A percentile compares a stretch with the other conserved stretches of the same genome.
Conservation (phyloP, 192 early-diverging fungal genomes). For the Umbelopsis vinacea region DNA sequence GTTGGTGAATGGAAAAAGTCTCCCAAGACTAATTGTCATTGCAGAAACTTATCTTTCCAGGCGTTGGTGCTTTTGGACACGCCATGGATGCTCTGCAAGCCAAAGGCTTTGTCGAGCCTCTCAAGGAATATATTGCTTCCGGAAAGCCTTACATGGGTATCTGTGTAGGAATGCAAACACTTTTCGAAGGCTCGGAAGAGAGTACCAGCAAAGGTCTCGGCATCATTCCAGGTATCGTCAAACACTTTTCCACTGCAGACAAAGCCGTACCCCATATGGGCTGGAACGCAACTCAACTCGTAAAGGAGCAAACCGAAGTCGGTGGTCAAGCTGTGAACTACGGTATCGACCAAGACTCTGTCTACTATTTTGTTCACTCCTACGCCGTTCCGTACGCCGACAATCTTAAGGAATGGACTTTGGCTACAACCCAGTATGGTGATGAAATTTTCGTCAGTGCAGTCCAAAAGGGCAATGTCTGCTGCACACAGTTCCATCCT, state of each 20-base stretch:
- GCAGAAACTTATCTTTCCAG: constrained; percentile 97
- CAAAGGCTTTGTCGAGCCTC: constrained; percentile 80
- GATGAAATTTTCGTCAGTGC: constrained; percentile 85
- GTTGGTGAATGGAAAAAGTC: background rate
- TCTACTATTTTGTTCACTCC: constrained; percentile 99
- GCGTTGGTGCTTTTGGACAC: constrained; percentile 96
- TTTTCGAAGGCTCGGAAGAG: constrained; percentile 94
- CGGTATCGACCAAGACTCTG: constrained; percentile 51
- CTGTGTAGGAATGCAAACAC: constrained; percentile 96
- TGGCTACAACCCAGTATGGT: constrained; percentile 87
- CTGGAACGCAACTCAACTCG: constrained; percentile 78
- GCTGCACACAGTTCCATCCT: constrained; percentile 99
- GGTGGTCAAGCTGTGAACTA: constrained; percentile 27
- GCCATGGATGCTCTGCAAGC: constrained; percentile 79
- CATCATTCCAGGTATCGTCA: constrained; percentile 74
- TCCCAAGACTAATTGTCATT: background rate
- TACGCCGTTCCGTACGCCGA: constrained; percentile 77
- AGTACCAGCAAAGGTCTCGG: constrained; percentile 79
- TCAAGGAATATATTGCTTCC: constrained; percentile 81
- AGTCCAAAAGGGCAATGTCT: constrained; percentile 83
- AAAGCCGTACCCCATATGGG: constrained; percentile 99
- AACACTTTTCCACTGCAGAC: constrained; percentile 62
- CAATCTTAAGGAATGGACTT: constrained; percentile 69
- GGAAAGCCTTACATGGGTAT: constrained; percentile 97
- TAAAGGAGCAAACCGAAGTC: constrained; percentile 42